Evolutionary conservation across 768 basidiomycete species (phyloP).

Genomic region (Hebeloma cylindrosporum): DNA sequence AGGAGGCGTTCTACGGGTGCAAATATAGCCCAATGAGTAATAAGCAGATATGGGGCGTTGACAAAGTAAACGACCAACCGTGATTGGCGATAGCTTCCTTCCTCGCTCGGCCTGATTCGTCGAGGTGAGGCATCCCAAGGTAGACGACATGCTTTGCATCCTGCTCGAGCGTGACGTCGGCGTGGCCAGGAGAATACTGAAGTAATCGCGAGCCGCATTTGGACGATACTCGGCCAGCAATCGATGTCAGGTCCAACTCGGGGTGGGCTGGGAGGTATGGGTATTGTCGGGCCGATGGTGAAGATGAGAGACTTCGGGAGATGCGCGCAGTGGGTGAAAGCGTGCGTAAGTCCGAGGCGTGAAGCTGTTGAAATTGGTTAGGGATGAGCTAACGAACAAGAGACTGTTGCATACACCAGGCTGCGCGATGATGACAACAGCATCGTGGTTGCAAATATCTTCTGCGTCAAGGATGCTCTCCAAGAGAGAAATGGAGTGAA

Average conservation of each 20-base stretch:
- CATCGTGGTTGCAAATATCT: constrained; percentile 62
- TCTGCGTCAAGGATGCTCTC: constrained; percentile 43
- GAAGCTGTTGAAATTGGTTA: constrained; percentile 57
- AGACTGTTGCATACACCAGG: constrained; percentile 68
- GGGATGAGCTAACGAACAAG: too few species aligned
- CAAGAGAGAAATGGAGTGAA: constrained; percentile 38
- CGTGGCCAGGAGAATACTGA: constrained; percentile 40
- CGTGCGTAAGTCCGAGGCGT: constrained; percentile 71
- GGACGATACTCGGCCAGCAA: constrained; percentile 45
- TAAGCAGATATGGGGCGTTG: background rate
- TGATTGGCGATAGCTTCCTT: constrained; percentile 51
- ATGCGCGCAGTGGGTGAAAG: constrained; percentile 52
- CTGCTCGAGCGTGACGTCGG: constrained; percentile 33
- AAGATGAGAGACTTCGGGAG: constrained; percentile 42
- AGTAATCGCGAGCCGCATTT: constrained; percentile 55
- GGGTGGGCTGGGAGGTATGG: constrained; percentile 51
- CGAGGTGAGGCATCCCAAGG: constrained; percentile 53
- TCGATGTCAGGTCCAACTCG: constrained; percentile 28
- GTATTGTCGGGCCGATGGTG: constrained; percentile 59
- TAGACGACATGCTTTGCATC: constrained; percentile 55
- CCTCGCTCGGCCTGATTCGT: constrained; percentile 41
- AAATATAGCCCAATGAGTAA: background rate
- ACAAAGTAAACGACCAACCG: constrained; percentile 39
- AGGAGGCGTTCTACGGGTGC: constrained; percentile 43
- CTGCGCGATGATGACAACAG: constrained; percentile 68